phyloP scores from a whole-genome alignment of 345 rosid species.

The Rhodamnia argentea region DNA sequence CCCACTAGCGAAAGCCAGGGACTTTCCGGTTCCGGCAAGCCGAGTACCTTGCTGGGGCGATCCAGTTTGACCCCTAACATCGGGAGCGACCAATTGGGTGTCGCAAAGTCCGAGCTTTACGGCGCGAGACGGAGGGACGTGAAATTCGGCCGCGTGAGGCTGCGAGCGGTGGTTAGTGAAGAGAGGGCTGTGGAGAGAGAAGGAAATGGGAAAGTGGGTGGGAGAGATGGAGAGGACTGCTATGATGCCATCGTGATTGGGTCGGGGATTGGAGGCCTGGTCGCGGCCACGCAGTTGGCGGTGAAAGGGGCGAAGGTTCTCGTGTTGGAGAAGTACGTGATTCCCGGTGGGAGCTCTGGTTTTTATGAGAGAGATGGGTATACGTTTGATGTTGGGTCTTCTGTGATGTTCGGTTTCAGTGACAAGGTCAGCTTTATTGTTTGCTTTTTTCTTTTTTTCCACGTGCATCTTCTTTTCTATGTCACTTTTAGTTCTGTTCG shows the following conservation, averaged over 20 bases:
- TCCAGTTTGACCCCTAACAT: accelerated
- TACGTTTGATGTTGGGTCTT: slow-evolving; percentile 94
- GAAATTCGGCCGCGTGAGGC: background rate
- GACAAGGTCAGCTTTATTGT: slow-evolving; percentile 47
- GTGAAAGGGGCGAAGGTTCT: slow-evolving; percentile 86
- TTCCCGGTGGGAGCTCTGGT: slow-evolving; percentile 98
- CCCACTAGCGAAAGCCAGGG: background rate
- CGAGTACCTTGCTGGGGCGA: background rate
- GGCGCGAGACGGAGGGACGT: background rate
- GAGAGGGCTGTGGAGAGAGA: background rate
- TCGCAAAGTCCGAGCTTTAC: background rate
- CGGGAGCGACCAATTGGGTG: background rate
- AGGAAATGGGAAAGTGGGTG: background rate
- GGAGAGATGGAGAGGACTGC: slow-evolving; percentile 5
- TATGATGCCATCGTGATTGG: slow-evolving; percentile 90
- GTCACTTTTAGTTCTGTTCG: background rate
- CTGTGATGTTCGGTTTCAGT: slow-evolving; percentile 94
- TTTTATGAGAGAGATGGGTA: slow-evolving; percentile 74
- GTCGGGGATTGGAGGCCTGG: slow-evolving; percentile 89
- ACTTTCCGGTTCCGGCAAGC: background rate
- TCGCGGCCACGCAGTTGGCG: slow-evolving; percentile 80
- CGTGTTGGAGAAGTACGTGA: slow-evolving; percentile 84
- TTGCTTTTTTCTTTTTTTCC: background rate
- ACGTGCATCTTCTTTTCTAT: background rate
- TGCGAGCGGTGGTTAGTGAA: background rate